Percentiles rank a stretch among this genome's conserved stretches.
Conservation (phyloP, 129 eudicot species). For the Solidago caesia region DNA sequence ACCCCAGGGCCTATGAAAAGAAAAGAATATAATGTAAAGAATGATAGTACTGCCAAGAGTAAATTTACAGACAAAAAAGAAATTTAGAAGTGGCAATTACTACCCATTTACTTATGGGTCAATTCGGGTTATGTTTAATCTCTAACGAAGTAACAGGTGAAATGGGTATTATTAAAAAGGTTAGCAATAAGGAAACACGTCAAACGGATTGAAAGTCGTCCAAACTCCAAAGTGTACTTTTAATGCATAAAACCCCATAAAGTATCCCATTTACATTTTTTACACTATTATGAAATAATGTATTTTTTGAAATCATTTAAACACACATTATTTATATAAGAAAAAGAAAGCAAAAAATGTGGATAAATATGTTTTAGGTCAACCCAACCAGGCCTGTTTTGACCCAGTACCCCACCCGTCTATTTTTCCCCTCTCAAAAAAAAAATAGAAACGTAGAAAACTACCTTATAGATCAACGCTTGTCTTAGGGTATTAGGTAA, state of each 20-base stretch:
- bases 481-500: conserved; percentile 97
- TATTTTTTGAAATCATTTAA: background rate
- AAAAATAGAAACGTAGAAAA: conserved; percentile 10
- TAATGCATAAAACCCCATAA: background rate
- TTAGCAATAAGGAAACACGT: background rate
- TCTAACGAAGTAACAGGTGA: background rate
- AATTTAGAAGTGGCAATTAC: background rate
- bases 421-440: background rate
- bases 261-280: background rate
- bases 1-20: conserved; percentile 71
- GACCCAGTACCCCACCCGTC: background rate
- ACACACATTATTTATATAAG: background rate
- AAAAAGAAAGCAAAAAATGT: background rate
- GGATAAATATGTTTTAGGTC: background rate
- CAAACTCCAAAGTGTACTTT: background rate
- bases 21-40: conserved; percentile 11
- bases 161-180: background rate
- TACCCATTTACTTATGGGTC: conserved; percentile 2
- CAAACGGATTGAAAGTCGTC: background rate
- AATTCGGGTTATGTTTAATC: background rate
- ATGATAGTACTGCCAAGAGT: conserved; percentile 3
- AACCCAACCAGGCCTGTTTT: background rate
- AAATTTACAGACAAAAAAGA: conserved; percentile 11
- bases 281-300: background rate
- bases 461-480: conserved; percentile 88